Evolutionary conservation across 1,139 yeast species (phyloP).

Genomic region (Suhomyces guaymorum): DNA sequence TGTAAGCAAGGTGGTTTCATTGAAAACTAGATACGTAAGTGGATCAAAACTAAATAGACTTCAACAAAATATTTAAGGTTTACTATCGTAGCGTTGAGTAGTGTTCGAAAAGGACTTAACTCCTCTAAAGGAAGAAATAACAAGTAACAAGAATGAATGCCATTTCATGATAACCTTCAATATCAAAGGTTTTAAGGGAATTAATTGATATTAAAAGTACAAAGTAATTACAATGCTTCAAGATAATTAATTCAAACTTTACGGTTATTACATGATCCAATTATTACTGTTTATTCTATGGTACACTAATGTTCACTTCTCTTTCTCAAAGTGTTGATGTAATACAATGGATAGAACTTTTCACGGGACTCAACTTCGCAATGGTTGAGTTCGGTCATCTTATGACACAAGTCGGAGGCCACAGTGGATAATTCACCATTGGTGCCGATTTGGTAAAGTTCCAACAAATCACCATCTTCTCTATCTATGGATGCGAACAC

Average conservation of each 20-base stretch:
- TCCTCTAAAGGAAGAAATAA: no score
- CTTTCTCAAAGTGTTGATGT: constrained; percentile 66
- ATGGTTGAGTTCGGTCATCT: constrained; percentile 27
- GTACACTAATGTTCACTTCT: constrained; percentile 65
- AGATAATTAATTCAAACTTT: neutral
- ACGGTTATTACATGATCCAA: neutral
- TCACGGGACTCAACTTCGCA: constrained; percentile 38
- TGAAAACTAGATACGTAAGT: constrained; percentile 21
- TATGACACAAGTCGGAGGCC: constrained; percentile 13
- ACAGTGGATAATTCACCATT: constrained; percentile 13
- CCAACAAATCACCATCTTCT: constrained; percentile 35
- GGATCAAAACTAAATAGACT: neutral
- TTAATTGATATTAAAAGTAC: no score
- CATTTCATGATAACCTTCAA: no score
- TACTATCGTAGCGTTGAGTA: no score
- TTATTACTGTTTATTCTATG: neutral
- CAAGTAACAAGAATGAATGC: no score
- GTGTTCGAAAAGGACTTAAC: no score
- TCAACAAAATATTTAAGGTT: neutral
- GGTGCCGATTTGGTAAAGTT: constrained; percentile 23
- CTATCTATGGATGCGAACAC: constrained; percentile 52
- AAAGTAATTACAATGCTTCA: no score
- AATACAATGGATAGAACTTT: constrained; percentile 65
- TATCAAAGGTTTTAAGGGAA: no score
- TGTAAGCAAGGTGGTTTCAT: constrained; percentile 67